Evolutionary conservation across 1,284 basidiomycete genomes (phyloP), one percentile per base, ranked within the genome.

Genomic region (Lentinula novae-zelandiae): DNA sequence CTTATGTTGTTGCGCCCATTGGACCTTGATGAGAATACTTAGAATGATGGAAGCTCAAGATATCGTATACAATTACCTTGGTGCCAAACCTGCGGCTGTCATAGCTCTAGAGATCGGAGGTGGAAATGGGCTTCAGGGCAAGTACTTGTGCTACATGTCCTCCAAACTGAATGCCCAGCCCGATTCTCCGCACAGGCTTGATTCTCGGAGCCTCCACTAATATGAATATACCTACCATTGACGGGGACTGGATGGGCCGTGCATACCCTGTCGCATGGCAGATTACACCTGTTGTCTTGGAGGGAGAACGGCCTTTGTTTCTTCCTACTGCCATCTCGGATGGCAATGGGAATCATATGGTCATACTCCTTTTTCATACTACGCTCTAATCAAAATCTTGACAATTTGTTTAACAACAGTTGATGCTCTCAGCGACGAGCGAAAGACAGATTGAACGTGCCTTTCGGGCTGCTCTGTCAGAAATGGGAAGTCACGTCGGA

Each of bases 171-270:
- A 13, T 4, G 2, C 8, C 13, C 17, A 27, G 42, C 39, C 5
- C 22, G 20, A 31, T 46, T n/a, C 4, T 46, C 8, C 44, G 9
- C n/a, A 61, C 48, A 63, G 76, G 74, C 64, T 62, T 76, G 68
- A 69, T 76, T 62, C 69, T 70, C 3, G 76, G 71, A 57, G 72
- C 76, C 48, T 72, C 72, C 49, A 71, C 67, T 60, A 72, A 76
- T 58, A 67, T 70, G 60, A 67, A 76, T 57, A 70, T 76, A 44
- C 76, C 75, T 53, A 67, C 73, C 57, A 63, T 76, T 51, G 75
- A 76, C 66, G 75, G 74, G 3, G 84, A 86, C 68, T 78, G 82
- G 58, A 84, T 84, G 82, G 82, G 82, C 8, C 77, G 73, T 52
- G 71, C 71, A 58, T 75, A 72, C 63, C 72, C 70, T 7, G 69